Evolutionary conservation across 1,284 basidiomycete species (phyloP), one percentile per base, ranked within the genome.

Genomic region (Rugosomyces carneus): DNA sequence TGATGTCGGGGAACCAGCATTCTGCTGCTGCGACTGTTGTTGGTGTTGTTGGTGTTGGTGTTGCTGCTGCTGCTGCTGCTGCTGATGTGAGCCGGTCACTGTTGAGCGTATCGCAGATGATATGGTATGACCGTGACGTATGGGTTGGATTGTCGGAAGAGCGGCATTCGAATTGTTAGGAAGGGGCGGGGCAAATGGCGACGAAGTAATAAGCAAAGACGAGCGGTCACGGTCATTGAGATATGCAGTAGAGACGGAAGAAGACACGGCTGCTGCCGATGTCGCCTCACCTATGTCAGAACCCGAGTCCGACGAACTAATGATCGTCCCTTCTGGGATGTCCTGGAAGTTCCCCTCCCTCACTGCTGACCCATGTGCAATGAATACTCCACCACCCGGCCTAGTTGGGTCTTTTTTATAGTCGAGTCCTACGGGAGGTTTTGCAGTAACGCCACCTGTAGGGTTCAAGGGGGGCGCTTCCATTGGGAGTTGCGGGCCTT

Each of bases 371-470:
- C 76, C 77, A 35, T 76, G 76, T 1, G 87, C 88, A 37, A 94
- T 66, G 56, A 85, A 95, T 13, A 93, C 81, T 18, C 93, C 92
- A 9, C 85, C 84, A 19, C 91, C 91, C 4, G 89, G 89, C 38
- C 84, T 74, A 39, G 78, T 80, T 11, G 77, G 75, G 59, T 89
- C 87, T 54, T 83, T 81, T 58, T 78, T 76, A 67, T 88, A 92
- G 53, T 81, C 75, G 48, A 91, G 67, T 26, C 71, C 67, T 4
- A 80, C 58, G 2, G 73, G 76, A 13, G 70, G 72, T 56, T 79
- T 82, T 34, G 64, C 70, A 48, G 68, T 79, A 18, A 87, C 83
- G 27, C 84, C 87, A 37, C 80, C 78, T 0, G 85, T 87, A 5
- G 87, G 86, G 56, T 87, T 88, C 49, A 87, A 68, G 21, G 73